These are phyloP conservation scores for Syncephalis plumigaleata DNA, from an alignment of 371 early-diverging fungal genomes.

Conservation along the genomic window DNA sequence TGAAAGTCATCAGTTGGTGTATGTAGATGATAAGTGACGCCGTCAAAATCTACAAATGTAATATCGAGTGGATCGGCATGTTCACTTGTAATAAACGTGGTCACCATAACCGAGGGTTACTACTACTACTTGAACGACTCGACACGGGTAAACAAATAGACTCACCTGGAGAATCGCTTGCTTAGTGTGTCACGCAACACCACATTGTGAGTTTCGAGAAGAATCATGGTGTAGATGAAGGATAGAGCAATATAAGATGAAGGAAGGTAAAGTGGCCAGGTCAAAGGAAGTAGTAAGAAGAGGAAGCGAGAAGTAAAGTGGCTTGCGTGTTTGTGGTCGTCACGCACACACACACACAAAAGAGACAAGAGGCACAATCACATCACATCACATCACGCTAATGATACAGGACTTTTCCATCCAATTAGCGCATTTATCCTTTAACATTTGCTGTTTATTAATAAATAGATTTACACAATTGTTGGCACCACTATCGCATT, in stretches of 20 bases:
- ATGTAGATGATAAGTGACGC: constrained; percentile 69
- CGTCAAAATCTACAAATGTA: constrained; percentile 89
- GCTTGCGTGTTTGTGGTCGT: no score
- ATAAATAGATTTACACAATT: no score
- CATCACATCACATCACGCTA: no score
- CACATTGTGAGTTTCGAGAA: neutral
- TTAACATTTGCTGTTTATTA: no score
- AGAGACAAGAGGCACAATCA: no score
- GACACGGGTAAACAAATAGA: neutral
- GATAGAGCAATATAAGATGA: neutral
- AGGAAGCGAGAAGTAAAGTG: no score
- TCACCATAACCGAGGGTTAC: constrained; percentile 12
- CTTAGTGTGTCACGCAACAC: neutral
- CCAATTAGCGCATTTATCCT: no score
- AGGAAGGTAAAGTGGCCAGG: neutral
- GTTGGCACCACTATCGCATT: no score
- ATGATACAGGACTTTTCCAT: no score
- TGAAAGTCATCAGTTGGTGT: constrained; percentile 52
- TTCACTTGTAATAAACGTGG: constrained; percentile 24
- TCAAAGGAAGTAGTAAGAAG: no score
- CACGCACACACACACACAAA: no score
- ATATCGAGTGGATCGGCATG: constrained; percentile 69
- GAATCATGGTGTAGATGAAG: neutral
- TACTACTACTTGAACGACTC: constrained; percentile 1
- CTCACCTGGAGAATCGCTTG: neutral